Percentiles rank a stretch among this genome's conserved stretches.
Conservation (phyloP, 1,139 yeast species). For the Protomyces pachydermus region DNA sequence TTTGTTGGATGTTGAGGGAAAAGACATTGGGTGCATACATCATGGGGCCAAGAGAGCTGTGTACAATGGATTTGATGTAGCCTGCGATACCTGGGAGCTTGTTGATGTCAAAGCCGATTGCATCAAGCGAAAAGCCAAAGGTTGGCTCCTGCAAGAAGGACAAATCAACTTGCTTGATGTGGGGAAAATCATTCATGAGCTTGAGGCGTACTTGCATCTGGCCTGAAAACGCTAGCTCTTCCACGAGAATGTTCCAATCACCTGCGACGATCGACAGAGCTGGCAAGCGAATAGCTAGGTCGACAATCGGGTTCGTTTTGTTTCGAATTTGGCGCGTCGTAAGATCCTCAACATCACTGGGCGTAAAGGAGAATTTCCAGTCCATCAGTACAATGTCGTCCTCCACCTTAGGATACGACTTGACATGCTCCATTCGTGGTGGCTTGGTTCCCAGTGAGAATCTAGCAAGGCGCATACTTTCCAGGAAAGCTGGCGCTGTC, state of each 20-base stretch:
- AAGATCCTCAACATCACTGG: conserved; percentile 79
- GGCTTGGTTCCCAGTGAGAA: conserved; percentile 94
- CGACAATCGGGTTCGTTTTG: conserved; percentile 71
- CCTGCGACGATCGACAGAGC: conserved; percentile 45
- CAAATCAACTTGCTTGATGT: conserved; percentile 80
- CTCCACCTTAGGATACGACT: conserved; percentile 79
- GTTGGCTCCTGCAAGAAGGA: conserved; percentile 79
- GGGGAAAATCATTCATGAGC: conserved; percentile 88
- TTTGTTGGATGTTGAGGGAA: conserved; percentile 85
- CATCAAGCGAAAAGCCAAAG: conserved; percentile 71
- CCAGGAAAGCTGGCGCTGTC: conserved; percentile 69
- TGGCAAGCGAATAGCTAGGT: conserved; percentile 40
- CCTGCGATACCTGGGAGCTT: conserved; percentile 79
- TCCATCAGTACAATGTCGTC: conserved; percentile 95
- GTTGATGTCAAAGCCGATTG: conserved; percentile 78
- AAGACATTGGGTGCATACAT: conserved; percentile 82
- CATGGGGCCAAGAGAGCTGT: conserved; percentile 82
- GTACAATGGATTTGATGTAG: conserved; percentile 75
- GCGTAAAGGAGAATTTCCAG: conserved; percentile 85
- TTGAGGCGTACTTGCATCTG: conserved; percentile 73
- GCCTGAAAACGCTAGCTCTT: conserved; percentile 57
- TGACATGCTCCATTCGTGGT: conserved; percentile 82
- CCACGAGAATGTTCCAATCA: conserved; percentile 43
- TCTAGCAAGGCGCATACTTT: conserved; percentile 75
- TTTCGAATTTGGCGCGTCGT: conserved; percentile 77